A percentile compares a stretch with the other conserved stretches of the same genome.
Conservation (phyloP, 2,329 filamentous ascomycete genomes). For the Grosmannia serpens region DNA sequence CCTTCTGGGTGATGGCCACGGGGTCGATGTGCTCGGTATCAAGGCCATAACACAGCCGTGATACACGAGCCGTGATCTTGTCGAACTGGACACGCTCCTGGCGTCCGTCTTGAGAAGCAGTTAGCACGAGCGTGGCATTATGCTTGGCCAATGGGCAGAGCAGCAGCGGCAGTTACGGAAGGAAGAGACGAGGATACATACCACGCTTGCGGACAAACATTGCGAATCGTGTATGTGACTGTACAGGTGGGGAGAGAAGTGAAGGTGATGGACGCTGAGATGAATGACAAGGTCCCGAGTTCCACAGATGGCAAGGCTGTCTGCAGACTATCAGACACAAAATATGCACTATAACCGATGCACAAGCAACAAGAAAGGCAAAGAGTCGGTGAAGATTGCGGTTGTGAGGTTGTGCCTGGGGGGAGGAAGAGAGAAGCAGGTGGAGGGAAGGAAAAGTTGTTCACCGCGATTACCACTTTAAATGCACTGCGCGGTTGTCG, state of each 20-base stretch:
- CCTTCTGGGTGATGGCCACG: constrained; percentile 96
- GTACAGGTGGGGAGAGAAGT: neutral
- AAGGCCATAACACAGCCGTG: constrained; percentile 91
- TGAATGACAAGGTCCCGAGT: neutral
- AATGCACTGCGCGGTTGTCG: constrained; percentile 11
- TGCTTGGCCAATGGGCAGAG: no score
- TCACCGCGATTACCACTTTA: constrained; percentile 12
- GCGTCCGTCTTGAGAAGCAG: constrained; percentile 63
- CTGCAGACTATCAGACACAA: neutral
- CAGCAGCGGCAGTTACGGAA: neutral
- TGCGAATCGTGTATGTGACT: constrained; percentile 15
- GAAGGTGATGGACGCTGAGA: neutral
- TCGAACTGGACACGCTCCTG: constrained; percentile 99
- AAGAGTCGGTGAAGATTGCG: neutral
- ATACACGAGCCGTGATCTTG: constrained; percentile 99
- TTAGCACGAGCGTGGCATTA: neutral
- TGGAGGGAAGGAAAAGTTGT: constrained; percentile 7
- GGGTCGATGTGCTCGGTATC: constrained; percentile 93
- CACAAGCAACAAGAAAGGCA: neutral
- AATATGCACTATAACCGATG: neutral
- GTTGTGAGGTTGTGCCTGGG: constrained; percentile 3
- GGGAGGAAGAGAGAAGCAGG: neutral
- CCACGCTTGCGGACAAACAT: constrained; percentile 56
- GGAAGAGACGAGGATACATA: constrained; percentile 24
- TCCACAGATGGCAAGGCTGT: neutral